These are phyloP conservation scores for Purpureocillium takamizusanense DNA, from an alignment of 2,329 filamentous ascomycete species.

Conservation along the genomic window DNA sequence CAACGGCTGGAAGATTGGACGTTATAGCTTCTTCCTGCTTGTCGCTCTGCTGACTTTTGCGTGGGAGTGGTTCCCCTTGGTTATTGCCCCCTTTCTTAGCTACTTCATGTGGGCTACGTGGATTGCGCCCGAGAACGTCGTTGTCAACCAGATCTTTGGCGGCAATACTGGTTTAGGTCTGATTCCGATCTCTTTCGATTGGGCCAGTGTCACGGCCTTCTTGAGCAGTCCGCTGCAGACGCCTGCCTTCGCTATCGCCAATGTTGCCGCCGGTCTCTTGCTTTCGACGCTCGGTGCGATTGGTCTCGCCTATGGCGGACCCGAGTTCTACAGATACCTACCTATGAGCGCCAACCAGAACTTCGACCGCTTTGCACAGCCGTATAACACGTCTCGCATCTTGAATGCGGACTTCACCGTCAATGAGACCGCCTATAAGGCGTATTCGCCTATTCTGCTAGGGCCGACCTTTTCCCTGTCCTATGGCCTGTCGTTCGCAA, in stretches of 20 bases:
- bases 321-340: slow-evolving; percentile 44
- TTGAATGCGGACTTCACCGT: slow-evolving; percentile 42
- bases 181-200: slow-evolving; percentile 58
- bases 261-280: slow-evolving; percentile 44
- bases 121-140: slow-evolving; percentile 51
- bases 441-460: slow-evolving; percentile 46
- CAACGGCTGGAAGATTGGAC: slow-evolving; percentile 51
- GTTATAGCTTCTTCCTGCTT: slow-evolving; percentile 49
- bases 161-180: slow-evolving; percentile 51
- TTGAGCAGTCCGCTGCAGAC: slow-evolving; percentile 47
- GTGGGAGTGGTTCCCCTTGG: slow-evolving; percentile 51
- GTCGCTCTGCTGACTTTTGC: slow-evolving; percentile 39
- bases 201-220: slow-evolving; percentile 51
- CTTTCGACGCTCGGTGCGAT: slow-evolving; percentile 42
- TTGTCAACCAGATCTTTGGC: slow-evolving; percentile 59
- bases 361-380: slow-evolving; percentile 49
- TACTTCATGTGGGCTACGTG: slow-evolving; percentile 53
- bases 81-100: slow-evolving; percentile 48
- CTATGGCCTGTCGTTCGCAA: slow-evolving; percentile 50
- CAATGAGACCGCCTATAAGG: slow-evolving; percentile 46
- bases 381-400: slow-evolving; percentile 48
- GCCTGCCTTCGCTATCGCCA: slow-evolving; percentile 51
- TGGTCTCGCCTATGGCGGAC: slow-evolving; percentile 41
- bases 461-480: slow-evolving; percentile 45
- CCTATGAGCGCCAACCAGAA: slow-evolving; percentile 43